These are phyloP conservation scores for Epichloe baconii DNA, from an alignment of 2,329 filamentous ascomycete genomes.

Conservation along the genomic window DNA sequence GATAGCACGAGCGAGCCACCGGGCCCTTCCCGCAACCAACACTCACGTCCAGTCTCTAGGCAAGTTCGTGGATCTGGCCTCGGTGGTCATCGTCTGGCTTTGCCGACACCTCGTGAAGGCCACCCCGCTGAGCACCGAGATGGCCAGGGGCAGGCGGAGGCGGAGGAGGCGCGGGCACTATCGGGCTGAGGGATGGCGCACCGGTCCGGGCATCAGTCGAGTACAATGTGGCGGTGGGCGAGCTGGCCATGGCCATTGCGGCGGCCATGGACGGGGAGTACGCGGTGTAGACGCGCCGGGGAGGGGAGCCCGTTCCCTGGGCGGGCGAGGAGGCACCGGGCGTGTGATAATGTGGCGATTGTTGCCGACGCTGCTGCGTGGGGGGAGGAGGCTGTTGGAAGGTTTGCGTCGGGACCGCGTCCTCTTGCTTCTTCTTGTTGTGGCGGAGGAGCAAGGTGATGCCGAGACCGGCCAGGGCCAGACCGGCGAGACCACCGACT, in stretches of 20 bases:
- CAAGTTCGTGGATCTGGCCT: conserved; percentile 1
- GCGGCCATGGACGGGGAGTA: not conserved
- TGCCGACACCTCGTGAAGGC: not conserved
- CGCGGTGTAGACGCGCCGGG: not conserved
- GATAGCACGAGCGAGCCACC: not conserved
- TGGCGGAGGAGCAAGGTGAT: conserved; percentile 1
- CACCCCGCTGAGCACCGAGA: not conserved
- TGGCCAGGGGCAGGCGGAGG: no score
- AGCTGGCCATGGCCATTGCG: not conserved
- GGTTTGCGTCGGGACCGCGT: not conserved
- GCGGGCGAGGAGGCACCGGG: not conserved
- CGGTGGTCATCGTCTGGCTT: not conserved
- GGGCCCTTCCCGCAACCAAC: not conserved
- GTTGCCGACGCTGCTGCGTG: not conserved
- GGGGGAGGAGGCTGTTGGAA: not conserved
- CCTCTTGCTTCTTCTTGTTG: not conserved
- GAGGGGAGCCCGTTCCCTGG: not conserved
- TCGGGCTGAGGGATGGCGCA: no score
- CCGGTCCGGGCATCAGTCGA: not conserved
- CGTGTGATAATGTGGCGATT: not conserved
- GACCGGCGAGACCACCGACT: not conserved
- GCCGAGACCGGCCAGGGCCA: not conserved
- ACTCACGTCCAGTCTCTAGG: not conserved
- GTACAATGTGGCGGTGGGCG: not conserved
- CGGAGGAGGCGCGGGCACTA: no score